Base-by-base conservation (phyloP, 2,329 filamentous ascomycete species). In the Fusarium irregulare region DNA sequence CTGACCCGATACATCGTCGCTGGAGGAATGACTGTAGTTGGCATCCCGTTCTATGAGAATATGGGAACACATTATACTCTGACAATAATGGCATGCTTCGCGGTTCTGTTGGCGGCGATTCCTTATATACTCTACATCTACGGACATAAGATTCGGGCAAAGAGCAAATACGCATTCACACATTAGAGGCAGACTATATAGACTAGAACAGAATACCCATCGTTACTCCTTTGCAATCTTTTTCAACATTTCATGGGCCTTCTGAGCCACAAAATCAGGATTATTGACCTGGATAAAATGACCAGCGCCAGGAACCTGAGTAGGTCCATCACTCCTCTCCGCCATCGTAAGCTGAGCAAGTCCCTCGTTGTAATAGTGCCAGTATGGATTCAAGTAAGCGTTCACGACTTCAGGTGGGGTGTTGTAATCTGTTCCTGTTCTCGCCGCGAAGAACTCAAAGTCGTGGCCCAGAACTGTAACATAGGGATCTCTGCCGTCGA, bases 331-430 rank as follows among this genome's bases (percentile, higher is more conserved):
- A 7, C 88, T 80, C 37, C 74, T 80, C 13, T 79, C 78, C 0
- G 73, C 54, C 6, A 76, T 77, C 0, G 83, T 86, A 13, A 89
- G 79, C 21, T 76, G 76, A 2, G 79, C 73, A 25, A 89, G 70
- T 0, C 83, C 85, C 58, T 85, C 78, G 50, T 89, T 89, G 68
- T 89, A 89, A 30, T 50, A 66, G 5, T 81, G 78, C 87, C 87
- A 89, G 4, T 79, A 80, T 0, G 86, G 83, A 58, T 89, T 88
- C 53, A 84, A 72, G 71, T 87, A 89, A 12, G 77, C 78, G 70
- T 83, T 83, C 0, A 83, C 84, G 37, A 87, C 47, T 32, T 56
- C 59, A 2, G 27, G 34, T 2, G 68, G 61, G 14, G 53, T 37
- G 1, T 53, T 46, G 7, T 63, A 56, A 23, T 67, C 66, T 2